These are phyloP conservation scores for Samsoniella hepiali DNA, from an alignment of 2,329 filamentous ascomycete species.

Conservation along the genomic window DNA sequence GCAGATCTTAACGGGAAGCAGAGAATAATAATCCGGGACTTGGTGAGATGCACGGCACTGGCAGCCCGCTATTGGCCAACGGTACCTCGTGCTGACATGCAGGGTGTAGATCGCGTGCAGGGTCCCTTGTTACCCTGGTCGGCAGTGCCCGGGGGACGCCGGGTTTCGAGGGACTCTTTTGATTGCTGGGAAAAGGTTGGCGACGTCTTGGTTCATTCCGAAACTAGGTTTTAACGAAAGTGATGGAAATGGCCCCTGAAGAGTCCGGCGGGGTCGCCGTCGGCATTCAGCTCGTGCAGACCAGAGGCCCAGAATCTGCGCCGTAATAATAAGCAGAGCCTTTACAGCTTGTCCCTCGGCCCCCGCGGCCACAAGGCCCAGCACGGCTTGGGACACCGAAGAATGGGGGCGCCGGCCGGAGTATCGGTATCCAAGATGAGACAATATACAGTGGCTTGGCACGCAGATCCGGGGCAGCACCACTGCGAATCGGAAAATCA, in stretches of 20 bases:
- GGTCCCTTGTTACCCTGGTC: neutral
- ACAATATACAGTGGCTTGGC: neutral
- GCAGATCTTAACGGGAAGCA: neutral
- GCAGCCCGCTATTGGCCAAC: neutral
- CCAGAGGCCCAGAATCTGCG: neutral
- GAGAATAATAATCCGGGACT: neutral
- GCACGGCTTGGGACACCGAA: slow-evolving; percentile 1
- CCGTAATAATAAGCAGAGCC: neutral
- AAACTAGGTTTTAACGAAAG: neutral
- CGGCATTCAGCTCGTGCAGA: neutral
- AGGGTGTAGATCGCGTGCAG: slow-evolving; percentile 2
- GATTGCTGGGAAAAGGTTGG: neutral
- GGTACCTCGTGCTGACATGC: neutral
- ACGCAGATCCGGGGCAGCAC: neutral
- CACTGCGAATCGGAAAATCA: neutral
- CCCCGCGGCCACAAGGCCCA: neutral
- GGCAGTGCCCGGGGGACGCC: neutral
- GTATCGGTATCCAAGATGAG: slow-evolving; percentile 7
- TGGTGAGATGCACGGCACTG: neutral
- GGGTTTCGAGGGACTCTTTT: neutral
- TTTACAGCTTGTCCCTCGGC: neutral
- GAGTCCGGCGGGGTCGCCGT: neutral
- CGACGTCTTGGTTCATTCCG: neutral
- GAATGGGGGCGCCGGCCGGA: neutral
- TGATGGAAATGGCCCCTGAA: neutral